phyloP scores from a whole-genome alignment of 331 rosid species.

The Quercus tomentella region DNA sequence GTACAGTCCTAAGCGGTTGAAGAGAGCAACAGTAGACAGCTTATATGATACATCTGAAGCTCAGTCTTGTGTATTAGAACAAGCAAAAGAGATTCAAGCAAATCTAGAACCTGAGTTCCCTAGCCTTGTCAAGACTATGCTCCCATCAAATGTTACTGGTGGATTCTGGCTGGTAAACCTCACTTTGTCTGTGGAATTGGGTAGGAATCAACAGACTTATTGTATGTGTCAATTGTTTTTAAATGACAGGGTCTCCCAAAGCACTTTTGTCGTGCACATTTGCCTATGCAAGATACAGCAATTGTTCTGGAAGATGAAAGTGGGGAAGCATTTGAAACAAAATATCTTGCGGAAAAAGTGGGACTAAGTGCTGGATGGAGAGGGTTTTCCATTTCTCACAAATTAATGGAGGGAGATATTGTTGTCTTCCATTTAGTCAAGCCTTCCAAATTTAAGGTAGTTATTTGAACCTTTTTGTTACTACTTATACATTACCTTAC shows the following conservation, averaged over 20 bases:
- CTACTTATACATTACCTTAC: background rate
- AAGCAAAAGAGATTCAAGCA: conserved; percentile 45
- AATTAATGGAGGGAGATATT: conserved; percentile 44
- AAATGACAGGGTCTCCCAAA: conserved; percentile 56
- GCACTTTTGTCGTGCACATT: conserved; percentile 34
- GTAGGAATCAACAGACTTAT: background rate
- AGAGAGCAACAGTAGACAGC: conserved; percentile 19
- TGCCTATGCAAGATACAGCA: conserved; percentile 40
- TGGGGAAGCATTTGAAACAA: conserved; percentile 30
- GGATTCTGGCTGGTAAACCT: conserved; percentile 68
- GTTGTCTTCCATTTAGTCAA: conserved; percentile 44
- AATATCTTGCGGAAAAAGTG: conserved; percentile 34
- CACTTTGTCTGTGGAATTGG: background rate
- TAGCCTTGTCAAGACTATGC: conserved; percentile 40
- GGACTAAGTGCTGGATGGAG: conserved; percentile 77
- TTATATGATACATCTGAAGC: background rate
- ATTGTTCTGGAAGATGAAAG: conserved; percentile 56
- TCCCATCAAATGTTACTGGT: conserved; percentile 46
- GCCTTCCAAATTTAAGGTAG: conserved; percentile 55
- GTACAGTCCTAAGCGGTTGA: conserved; percentile 15
- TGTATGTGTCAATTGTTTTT: background rate
- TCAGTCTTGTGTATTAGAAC: conserved; percentile 14
- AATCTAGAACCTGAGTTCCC: conserved; percentile 33
- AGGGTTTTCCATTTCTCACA: conserved; percentile 52
- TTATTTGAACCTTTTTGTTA: conserved; percentile 2